A percentile compares a stretch with the other conserved stretches of the same genome.
phyloP scores from a whole-genome alignment of 2,329 filamentous ascomycete genomes.

The Cladophialophora yegresii region DNA sequence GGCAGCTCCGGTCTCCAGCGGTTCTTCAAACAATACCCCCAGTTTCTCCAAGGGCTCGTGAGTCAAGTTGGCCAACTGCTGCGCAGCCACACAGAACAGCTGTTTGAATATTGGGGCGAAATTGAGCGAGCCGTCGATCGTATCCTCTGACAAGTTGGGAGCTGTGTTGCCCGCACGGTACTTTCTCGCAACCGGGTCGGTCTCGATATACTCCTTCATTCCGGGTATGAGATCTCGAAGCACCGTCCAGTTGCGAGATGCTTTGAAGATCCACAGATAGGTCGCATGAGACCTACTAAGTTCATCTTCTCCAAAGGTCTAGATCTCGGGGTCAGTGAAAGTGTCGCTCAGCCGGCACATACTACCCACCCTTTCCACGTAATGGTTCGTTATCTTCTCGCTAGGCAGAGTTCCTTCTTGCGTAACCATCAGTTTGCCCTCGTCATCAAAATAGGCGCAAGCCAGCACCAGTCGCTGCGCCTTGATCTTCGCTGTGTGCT shows the following conservation, averaged over 20 bases:
- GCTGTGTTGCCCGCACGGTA: conserved; percentile 25
- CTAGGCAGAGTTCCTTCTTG: conserved; percentile 48
- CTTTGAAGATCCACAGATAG: conserved; percentile 85
- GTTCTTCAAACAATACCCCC: conserved; percentile 74
- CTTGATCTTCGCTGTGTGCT: conserved; percentile 58
- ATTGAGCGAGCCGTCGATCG: conserved; percentile 53
- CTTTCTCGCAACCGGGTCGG: conserved; percentile 45
- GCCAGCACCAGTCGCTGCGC: conserved; percentile 61
- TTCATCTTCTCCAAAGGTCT: conserved; percentile 66
- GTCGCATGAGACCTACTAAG: conserved; percentile 76
- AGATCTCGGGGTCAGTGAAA: conserved; percentile 30
- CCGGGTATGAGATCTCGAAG: conserved; percentile 67
- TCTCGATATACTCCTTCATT: conserved; percentile 71
- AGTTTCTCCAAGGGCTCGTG: conserved; percentile 63
- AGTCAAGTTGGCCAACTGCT: conserved; percentile 69
- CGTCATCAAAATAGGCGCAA: conserved; percentile 49
- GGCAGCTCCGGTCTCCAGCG: conserved; percentile 63
- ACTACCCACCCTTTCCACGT: conserved; percentile 62
- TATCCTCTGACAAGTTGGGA: conserved; percentile 35
- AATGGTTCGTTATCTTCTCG: conserved; percentile 75
- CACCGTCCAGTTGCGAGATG: conserved; percentile 73
- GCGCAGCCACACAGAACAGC: conserved; percentile 77
- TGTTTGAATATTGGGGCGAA: conserved; percentile 79
- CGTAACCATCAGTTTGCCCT: conserved; percentile 51
- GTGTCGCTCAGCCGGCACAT: neutral